phyloP scores from a whole-genome alignment of 2,329 filamentous ascomycete species.

The Nemania diffusa region DNA sequence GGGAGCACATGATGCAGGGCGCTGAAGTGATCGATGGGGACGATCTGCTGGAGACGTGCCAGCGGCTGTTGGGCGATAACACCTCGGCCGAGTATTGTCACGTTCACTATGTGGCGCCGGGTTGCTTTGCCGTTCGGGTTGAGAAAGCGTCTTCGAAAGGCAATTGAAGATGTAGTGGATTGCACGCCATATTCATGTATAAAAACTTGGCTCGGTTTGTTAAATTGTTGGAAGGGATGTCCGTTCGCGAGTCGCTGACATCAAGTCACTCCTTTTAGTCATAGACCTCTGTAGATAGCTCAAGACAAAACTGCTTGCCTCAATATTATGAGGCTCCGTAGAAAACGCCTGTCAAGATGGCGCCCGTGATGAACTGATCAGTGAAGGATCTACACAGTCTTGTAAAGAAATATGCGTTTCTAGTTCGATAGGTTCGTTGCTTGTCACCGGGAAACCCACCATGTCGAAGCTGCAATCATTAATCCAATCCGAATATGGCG shows the following conservation, averaged over 20 bases:
- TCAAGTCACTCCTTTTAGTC: not conserved
- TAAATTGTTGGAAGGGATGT: not conserved
- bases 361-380: slow-evolving; percentile 4
- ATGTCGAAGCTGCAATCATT: slow-evolving; percentile 8
- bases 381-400: slow-evolving; percentile 20
- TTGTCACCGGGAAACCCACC: not conserved
- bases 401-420: not conserved
- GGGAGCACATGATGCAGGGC: slow-evolving; percentile 27
- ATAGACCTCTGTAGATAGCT: not conserved
- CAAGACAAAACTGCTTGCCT: not conserved
- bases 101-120: slow-evolving; percentile 21
- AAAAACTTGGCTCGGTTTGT: not conserved
- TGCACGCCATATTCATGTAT: not conserved
- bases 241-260: not conserved
- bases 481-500: not conserved
- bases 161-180: not conserved
- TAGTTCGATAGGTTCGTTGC: not conserved
- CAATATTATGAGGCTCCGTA: not conserved
- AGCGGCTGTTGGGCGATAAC: slow-evolving; percentile 20
- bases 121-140: slow-evolving; percentile 35
- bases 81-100: slow-evolving; percentile 28
- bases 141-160: slow-evolving; percentile 19
- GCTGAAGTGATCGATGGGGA: slow-evolving; percentile 28
- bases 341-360: not conserved
- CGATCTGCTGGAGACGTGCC: slow-evolving; percentile 16